Evolutionary conservation across 345 rosid genomes (phyloP), one percentile per base, ranked within the genome.

Genomic region (Eucalyptus curtisii): DNA sequence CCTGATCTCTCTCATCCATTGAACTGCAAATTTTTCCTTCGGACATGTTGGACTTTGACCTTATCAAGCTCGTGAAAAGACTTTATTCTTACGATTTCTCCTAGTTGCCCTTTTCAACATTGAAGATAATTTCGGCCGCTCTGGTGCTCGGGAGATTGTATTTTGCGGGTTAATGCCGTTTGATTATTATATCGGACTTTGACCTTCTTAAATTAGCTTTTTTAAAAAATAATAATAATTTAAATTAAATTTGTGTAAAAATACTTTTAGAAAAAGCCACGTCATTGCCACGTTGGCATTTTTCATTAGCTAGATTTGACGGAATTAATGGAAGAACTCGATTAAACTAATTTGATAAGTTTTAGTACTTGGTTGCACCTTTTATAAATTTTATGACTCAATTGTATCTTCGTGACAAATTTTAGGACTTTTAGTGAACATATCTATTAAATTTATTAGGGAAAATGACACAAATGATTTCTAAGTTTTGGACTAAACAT

Each of bases 291-390:
- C 4, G 0, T 52, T 19, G 55, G 55, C 55, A 52, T 52, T 19
- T 52, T 52, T 19, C 22, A 52, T 7, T 52, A 52, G 24, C 1
- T 0, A 7, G 10, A 52, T 52, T 52, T 2, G 55, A 52, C 0
- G 4, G 2, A 52, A 52, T 52, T 52, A 50, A 50, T 50, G 8
- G 2, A 52, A 52, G 55, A 52, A 7, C 24, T 52, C 10, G 4
- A 19, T 17, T 17, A 4, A 17, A 17, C 22, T 17, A 7, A 17
- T 50, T 50, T 50, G 22, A 50, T 50, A 17, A 50, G 0, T 50
- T 17, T 50, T 3, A 50, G 4, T 50, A 7, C 9, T 50, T 50
- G 4, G 0, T 0, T 17, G 22, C 4, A 19, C 2, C 0, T 52
- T 52, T 52, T 19, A 3, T 52, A 52, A 19, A 52, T 52, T 50